phyloP scores from a whole-genome alignment of 2,329 filamentous ascomycete species.

The Aphanoascus verrucosus region DNA sequence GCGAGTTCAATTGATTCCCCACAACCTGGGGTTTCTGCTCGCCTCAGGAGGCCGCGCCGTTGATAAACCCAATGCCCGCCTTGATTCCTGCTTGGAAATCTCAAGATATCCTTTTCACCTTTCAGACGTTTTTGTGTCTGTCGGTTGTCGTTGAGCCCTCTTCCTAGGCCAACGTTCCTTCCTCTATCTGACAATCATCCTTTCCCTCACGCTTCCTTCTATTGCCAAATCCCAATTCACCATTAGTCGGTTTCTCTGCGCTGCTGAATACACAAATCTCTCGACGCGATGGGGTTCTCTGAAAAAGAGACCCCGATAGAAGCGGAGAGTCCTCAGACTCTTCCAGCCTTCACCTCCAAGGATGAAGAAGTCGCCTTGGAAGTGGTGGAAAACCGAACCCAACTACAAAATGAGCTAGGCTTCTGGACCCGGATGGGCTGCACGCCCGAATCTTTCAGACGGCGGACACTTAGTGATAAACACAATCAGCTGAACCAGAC shows the following conservation, averaged over 20 bases:
- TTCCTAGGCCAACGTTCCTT: neutral
- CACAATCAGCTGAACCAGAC: slow-evolving; percentile 22
- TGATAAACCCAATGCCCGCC: slow-evolving; percentile 1
- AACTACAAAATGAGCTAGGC: slow-evolving; percentile 12
- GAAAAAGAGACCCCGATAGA: neutral
- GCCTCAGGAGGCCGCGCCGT: neutral
- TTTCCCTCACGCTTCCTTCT: neutral
- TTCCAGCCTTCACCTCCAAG: slow-evolving; percentile 4
- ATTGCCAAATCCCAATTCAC: neutral
- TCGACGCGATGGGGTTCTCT: slow-evolving; percentile 1
- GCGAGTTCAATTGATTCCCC: neutral
- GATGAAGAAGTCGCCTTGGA: slow-evolving; percentile 9
- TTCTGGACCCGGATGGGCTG: slow-evolving; percentile 32
- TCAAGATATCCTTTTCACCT: neutral
- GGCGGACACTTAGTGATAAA: slow-evolving; percentile 18
- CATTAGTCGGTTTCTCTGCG: neutral
- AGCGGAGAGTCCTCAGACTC: neutral
- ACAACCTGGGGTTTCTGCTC: slow-evolving; percentile 7
- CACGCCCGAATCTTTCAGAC: slow-evolving; percentile 32
- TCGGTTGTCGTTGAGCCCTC: neutral
- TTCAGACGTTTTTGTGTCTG: no score
- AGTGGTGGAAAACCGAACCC: neutral
- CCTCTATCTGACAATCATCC: neutral
- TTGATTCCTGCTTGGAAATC: neutral
- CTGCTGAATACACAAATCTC: neutral